Evolutionary conservation across 805 yeast genomes (phyloP), one percentile per base, ranked within the genome.

Genomic region (Starmerella floris): DNA sequence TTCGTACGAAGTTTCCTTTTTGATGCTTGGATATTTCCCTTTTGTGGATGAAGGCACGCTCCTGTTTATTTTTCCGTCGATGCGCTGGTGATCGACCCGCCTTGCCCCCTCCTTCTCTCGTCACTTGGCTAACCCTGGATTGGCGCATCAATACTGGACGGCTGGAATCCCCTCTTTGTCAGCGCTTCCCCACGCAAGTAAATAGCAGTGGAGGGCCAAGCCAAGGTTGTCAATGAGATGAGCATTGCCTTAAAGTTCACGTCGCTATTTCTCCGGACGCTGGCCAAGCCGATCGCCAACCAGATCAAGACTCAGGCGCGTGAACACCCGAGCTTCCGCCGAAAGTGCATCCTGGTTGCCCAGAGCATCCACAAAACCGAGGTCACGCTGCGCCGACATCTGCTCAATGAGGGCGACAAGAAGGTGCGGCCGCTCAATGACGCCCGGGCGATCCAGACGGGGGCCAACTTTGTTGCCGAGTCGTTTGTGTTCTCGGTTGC

Each of bases 371-470:
- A 83, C 54, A 66, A 66, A 34, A 65, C 80, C 5, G 94, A 83
- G 54, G 66, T 76, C 39, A 63, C 62, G 26, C 61, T 83, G 44
- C 69, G 87, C 40, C 68, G 73, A 70, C 66, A 71, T 30, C 65
- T 82, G 34, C 56, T 75, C 47, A 80, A 81, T 17, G 48, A 48
- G 26, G 63, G 63, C 42, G 64, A 68, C 25, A 56, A 71, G 37
- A 72, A 70, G 52, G 71, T 83, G 8, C 69, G 93, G 37, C 94
- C 94, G 0, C 68, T 83, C 57, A 83, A 82, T 57, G 94, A 83
- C 51, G 73, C 76, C 11, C 77, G 75, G 54, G 94, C 95, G 30
- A 72, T 84, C 34, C 91, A 83, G 45, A 74, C 69, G 45, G 94
- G 94, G 1, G 91, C 94, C 35, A 79, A 70, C 43, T 74, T 83